Evolutionary conservation across 177 flowering plant genomes (phyloP).

Genomic region (Tripterygium wilfordii): DNA sequence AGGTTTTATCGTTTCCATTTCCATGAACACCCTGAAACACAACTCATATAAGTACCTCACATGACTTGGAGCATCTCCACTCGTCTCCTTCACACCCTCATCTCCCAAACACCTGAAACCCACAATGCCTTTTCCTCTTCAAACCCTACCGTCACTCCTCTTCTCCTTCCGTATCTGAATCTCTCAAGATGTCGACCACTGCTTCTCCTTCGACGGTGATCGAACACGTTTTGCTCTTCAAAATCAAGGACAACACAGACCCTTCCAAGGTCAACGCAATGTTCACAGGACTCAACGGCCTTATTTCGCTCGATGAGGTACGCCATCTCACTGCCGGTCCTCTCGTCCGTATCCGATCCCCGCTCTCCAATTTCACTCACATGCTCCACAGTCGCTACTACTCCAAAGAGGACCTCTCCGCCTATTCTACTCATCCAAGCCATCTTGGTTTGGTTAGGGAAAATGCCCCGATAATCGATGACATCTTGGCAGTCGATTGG

Average conservation of each 20-base stretch:
- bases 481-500: constrained; percentile 89
- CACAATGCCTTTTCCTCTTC: too few relatives aligned
- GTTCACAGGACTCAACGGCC: constrained; percentile 43
- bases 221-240: constrained; percentile 92
- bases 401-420: constrained; percentile 44
- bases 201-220: too few relatives aligned
- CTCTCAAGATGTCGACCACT: too few relatives aligned
- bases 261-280: constrained; percentile 44
- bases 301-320: constrained; percentile 48
- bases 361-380: constrained; percentile 65
- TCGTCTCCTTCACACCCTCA: too few relatives aligned
- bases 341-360: constrained; percentile 37
- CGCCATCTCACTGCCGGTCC: constrained; percentile 66
- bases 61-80: too few relatives aligned
- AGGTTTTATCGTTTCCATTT: too few relatives aligned
- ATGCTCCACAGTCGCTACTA: constrained; percentile 68
- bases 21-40: too few relatives aligned
- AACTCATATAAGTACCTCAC: too few relatives aligned
- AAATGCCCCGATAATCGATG: constrained; percentile 59
- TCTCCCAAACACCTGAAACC: too few relatives aligned
- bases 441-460: constrained; percentile 52
- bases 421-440: constrained; percentile 52
- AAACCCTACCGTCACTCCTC: too few relatives aligned
- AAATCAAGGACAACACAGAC: constrained; percentile 46
- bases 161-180: too few relatives aligned